Evolutionary conservation across 2,329 filamentous ascomycete species (phyloP), one percentile per base, ranked within the genome.

Genomic region (Teratosphaeriaceae sp.): DNA sequence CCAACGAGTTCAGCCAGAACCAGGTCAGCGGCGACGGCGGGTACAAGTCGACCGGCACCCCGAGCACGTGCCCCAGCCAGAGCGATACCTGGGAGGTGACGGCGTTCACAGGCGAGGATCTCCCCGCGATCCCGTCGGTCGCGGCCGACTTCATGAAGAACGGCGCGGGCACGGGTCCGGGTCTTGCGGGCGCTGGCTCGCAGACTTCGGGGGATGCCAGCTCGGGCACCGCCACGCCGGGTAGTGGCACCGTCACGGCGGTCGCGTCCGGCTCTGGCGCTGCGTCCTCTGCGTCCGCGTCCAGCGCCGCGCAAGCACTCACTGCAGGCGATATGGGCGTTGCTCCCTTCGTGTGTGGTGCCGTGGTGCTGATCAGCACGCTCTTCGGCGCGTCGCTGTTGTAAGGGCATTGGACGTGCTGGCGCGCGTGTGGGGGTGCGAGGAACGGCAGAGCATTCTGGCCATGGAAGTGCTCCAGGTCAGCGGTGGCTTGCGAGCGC

Each of bases 21-120:
- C 39, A 66, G 70, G 57, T 78, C 78, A 34, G 47, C 20, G 78
- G 76, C 36, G 72, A 80, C 54, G 79, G 78, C 48, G 74, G 76
- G 47, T 80, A 78, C 70, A 77, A 78, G 64, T 54, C 66, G 40
- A 71, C 65, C 50, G 75, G 74, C 47, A 58, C 65, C 48, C 60
- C 75, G 40, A 75, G 70, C 53, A 55, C 65, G 16, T 83, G 79
- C 68, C 79, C 79, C 20, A 47, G 61, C 19, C 64, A 72, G 57
- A 69, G 70, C 49, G 54, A 59, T 50, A 75, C 72, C 58, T 83
- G 78, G 78, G 66, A 80, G 42, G 75, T 82, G 42, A 64, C 57
- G 26, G 62, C 65, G 41, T 65, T 63, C 54, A 62, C 65, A 45
- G 67, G 73, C 49, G 54, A 60, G 16, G 45, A 55, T 15, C 74